These are phyloP conservation scores for Ilex asprella DNA, from an alignment of 257 asterid genomes.

Conservation along the genomic window DNA sequence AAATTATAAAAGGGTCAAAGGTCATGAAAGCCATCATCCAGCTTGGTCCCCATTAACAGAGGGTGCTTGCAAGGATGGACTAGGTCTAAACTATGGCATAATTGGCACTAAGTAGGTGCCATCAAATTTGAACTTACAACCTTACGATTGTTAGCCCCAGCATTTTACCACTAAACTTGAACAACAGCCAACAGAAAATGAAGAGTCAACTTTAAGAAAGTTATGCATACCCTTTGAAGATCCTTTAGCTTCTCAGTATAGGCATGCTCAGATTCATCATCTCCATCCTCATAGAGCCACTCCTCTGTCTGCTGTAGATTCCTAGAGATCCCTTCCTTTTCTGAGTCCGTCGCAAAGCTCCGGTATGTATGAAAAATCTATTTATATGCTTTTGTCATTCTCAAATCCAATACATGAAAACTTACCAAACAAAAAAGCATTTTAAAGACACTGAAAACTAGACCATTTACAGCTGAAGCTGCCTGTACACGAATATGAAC, in stretches of 20 bases:
- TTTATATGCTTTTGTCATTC: slow-evolving; percentile 7
- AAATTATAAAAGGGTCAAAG: neutral
- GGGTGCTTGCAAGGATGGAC: too few species aligned
- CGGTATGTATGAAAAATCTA: slow-evolving; percentile 74
- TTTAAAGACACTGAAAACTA: neutral
- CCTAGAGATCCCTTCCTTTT: slow-evolving; percentile 60
- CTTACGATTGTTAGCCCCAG: too few species aligned
- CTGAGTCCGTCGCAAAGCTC: slow-evolving; percentile 72
- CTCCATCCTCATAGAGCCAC: slow-evolving; percentile 97
- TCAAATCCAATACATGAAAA: neutral
- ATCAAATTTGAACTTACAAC: too few species aligned
- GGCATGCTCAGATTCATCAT: slow-evolving; percentile 79
- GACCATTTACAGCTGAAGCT: neutral
- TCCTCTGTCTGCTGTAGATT: slow-evolving; percentile 79
- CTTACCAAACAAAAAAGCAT: slow-evolving; percentile 9
- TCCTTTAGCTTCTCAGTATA: slow-evolving; percentile 59
- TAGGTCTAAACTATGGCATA: too few species aligned
- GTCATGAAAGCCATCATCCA: too few species aligned
- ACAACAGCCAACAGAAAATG: too few species aligned
- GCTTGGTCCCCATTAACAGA: too few species aligned
- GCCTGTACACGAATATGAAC: too few species aligned
- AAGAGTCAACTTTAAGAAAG: too few species aligned
- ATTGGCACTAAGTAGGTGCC: too few species aligned
- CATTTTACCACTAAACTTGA: too few species aligned
- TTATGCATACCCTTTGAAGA: slow-evolving; percentile 56